These are phyloP conservation scores for Pleurozium schreberi DNA, from an alignment of 225 moss, liverwort and hornwort genomes.

Conservation along the genomic window DNA sequence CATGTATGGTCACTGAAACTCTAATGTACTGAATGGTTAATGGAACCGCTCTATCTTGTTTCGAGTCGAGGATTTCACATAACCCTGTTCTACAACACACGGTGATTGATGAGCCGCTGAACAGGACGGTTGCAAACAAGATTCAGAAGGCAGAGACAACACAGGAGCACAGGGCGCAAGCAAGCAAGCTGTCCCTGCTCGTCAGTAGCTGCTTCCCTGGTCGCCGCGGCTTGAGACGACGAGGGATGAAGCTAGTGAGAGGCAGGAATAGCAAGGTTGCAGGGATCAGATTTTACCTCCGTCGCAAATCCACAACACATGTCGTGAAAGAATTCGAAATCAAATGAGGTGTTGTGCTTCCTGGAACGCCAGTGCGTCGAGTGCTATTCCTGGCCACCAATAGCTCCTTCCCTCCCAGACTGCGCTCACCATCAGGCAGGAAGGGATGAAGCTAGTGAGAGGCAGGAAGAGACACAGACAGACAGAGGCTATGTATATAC, in stretches of 20 bases:
- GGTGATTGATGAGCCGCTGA: background rate
- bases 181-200: constrained; percentile 21
- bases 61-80: background rate
- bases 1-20: background rate
- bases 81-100: background rate
- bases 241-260: constrained; percentile 41
- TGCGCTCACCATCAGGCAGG: constrained; percentile 1
- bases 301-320: background rate
- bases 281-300: background rate
- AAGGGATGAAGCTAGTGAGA: constrained; percentile 35
- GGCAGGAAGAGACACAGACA: constrained; percentile 23
- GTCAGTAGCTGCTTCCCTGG: constrained; percentile 28
- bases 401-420: constrained; percentile 39
- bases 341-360: too few relatives aligned
- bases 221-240: background rate
- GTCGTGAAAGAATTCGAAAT: background rate
- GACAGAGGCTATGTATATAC: background rate
- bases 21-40: background rate
- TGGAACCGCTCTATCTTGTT: background rate
- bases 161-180: background rate
- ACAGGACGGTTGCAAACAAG: background rate
- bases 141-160: background rate
- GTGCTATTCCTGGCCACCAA: constrained; percentile 29
- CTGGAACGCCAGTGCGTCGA: background rate
- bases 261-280: constrained; percentile 23